Base-by-base conservation (phyloP, 192 early-diverging fungal species). In the Umbelopsis vinacea region DNA sequence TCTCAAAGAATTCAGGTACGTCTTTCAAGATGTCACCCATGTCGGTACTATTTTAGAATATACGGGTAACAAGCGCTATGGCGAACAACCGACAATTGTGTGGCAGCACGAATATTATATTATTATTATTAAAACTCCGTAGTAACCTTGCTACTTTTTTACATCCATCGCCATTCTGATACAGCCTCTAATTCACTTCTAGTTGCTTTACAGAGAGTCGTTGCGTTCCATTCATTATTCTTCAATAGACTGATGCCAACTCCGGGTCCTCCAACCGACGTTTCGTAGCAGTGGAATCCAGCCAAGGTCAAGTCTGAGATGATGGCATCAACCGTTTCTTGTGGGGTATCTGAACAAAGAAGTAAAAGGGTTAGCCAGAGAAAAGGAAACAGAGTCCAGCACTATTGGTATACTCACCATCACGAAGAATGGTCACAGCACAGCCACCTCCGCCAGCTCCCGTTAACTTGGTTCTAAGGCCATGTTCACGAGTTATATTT, bases 381-480 rank as follows among this genome's bases (percentile, higher is more conserved):
- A 68, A 80, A 46, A 6, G 40, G 1, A 43, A 66, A 46, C 15
- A 50, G 46, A 46, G 5, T 0, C 46, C 6, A 48, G 9, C 17
- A 15, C 38, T n/a, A 12, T 67, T 22, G 24, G 48, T 0, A n/a
- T 4, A 38, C 46, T 78, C 83, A 89, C 88, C 88, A 54, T 89
- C 79, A 19, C 89, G 86, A 22, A 95, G 74, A 57, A 93, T 80
- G 0, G 93, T 94, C 55, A 99, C 74, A 22, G 93, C 93, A 78
- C 97, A 99, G 14, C 98, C 98, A 67, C 98, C 98, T 47, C 98
- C 98, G 33, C 98, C 97, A 26, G 95, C 95, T 37, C 98, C 98
- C 4, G 98, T 99, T 37, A 99, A 80, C 81, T 99, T 99, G 21
- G 94, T 87, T 37, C 85, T 84, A 72, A 98, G 78, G 0, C 84